A percentile compares a stretch with the other conserved stretches of the same genome.
Conservation (phyloP, 768 basidiomycete species). For the Collybiopsis luxurians region DNA sequence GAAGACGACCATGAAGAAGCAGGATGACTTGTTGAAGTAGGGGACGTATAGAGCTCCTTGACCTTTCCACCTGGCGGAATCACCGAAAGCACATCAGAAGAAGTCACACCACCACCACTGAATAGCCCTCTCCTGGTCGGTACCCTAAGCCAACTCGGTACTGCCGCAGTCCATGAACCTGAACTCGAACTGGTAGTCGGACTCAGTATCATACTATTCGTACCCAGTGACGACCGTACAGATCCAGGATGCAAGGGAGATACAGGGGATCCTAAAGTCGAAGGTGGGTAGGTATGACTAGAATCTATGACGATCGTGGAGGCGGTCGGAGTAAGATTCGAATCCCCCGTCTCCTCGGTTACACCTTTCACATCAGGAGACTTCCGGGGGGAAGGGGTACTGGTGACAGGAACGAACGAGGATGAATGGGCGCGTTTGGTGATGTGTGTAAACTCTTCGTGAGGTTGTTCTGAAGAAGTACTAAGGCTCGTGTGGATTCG, state of each 20-base stretch:
- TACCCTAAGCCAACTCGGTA: conserved; percentile 69
- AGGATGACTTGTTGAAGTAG: not conserved
- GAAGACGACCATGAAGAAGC: not conserved
- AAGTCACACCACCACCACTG: conserved; percentile 22
- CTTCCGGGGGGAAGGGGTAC: conserved; percentile 31
- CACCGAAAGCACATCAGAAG: conserved; percentile 35
- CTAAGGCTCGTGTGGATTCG: not conserved
- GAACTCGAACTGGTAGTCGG: conserved; percentile 26
- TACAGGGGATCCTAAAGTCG: conserved; percentile 29
- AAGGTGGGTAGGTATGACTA: conserved; percentile 83
- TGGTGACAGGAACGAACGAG: conserved; percentile 59
- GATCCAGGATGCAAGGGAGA: not conserved
- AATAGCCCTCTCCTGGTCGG: conserved; percentile 23
- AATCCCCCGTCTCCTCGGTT: conserved; percentile 17
- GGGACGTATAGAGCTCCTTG: conserved; percentile 47
- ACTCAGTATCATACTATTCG: conserved; percentile 29
- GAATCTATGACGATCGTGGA: conserved; percentile 13
- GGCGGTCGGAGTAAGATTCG: conserved; percentile 23
- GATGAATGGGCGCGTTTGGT: conserved; percentile 49
- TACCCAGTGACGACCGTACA: not conserved
- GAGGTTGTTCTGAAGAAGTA: not conserved
- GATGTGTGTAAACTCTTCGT: conserved; percentile 74
- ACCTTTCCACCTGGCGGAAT: conserved; percentile 5
- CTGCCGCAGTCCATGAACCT: conserved; percentile 34
- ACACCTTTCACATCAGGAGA: conserved; percentile 9